These are phyloP conservation scores for Sclerotinia spermophila DNA, from an alignment of 2,329 filamentous ascomycete species.

Conservation along the genomic window DNA sequence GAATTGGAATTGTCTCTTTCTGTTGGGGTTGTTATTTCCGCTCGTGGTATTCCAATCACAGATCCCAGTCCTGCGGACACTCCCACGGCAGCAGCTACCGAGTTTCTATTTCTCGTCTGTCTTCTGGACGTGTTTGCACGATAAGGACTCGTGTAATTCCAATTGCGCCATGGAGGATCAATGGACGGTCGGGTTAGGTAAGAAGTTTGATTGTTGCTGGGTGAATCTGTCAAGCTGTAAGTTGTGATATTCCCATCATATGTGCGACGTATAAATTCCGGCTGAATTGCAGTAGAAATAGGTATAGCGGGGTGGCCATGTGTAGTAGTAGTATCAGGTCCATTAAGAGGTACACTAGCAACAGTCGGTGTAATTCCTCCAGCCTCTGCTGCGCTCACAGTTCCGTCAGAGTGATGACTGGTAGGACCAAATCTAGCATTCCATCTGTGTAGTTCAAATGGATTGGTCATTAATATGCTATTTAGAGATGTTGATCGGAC, in stretches of 20 bases:
- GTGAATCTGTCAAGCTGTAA: not conserved
- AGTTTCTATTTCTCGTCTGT: not conserved
- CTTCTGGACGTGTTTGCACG: fast-evolving
- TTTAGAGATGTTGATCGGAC: not conserved
- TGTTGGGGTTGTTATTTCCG: not conserved
- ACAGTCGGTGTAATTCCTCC: fast-evolving
- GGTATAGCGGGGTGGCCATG: not conserved
- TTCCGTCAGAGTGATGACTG: too few relatives aligned
- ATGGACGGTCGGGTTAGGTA: too few relatives aligned
- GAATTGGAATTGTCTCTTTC: not conserved
- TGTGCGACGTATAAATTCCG: not conserved
- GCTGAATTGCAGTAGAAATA: not conserved
- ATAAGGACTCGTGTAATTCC: not conserved
- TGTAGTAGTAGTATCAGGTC: not conserved
- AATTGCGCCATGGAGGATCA: not conserved
- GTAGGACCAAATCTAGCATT: not conserved
- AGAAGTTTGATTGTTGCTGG: not conserved
- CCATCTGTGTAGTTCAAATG: not conserved
- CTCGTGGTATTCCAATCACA: not conserved
- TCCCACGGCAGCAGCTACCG: not conserved
- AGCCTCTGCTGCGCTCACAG: too few relatives aligned
- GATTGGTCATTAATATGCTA: not conserved
- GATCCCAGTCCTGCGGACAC: not conserved
- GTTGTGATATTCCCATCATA: not conserved
- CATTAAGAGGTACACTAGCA: not conserved